These are phyloP conservation scores for Umbelopsis sp. DNA, from an alignment of 192 early-diverging fungal species.

Conservation along the genomic window DNA sequence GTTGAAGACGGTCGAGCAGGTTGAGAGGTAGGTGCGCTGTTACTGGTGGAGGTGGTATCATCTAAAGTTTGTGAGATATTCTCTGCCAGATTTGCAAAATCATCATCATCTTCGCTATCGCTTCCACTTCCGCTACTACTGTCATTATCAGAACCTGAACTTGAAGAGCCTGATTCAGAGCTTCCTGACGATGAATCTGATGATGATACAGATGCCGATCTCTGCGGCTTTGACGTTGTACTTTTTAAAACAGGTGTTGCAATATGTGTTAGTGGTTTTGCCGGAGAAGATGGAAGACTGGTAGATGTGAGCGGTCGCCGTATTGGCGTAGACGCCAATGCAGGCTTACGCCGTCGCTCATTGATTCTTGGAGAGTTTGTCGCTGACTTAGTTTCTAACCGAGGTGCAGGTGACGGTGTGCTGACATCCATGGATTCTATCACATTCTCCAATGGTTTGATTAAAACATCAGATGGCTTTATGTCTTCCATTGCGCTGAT, in stretches of 20 bases:
- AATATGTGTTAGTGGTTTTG: background rate
- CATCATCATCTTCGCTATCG: constrained; percentile 9
- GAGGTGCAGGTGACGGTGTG: background rate
- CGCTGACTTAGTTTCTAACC: background rate
- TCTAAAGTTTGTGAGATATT: constrained; percentile 10
- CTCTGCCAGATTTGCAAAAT: constrained; percentile 8
- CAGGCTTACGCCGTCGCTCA: constrained; percentile 7
- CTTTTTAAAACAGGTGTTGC: background rate
- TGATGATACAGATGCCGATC: background rate
- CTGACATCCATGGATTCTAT: background rate
- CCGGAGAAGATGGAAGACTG: constrained; percentile 3
- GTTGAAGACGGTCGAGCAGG: background rate
- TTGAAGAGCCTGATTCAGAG: background rate
- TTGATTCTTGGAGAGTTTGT: background rate
- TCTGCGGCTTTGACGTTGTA: background rate
- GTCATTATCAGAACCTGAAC: constrained; percentile 7
- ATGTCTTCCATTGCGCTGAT: background rate
- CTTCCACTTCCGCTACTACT: constrained; percentile 5
- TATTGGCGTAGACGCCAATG: background rate
- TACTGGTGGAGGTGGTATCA: no score
- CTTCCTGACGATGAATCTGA: constrained; percentile 8
- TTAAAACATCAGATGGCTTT: background rate
- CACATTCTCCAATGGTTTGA: background rate
- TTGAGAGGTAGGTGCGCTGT: background rate
- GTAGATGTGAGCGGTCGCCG: constrained; percentile 1